Base-by-base conservation (phyloP, 2,329 filamentous ascomycete species). In the Gyromitra esculenta region DNA sequence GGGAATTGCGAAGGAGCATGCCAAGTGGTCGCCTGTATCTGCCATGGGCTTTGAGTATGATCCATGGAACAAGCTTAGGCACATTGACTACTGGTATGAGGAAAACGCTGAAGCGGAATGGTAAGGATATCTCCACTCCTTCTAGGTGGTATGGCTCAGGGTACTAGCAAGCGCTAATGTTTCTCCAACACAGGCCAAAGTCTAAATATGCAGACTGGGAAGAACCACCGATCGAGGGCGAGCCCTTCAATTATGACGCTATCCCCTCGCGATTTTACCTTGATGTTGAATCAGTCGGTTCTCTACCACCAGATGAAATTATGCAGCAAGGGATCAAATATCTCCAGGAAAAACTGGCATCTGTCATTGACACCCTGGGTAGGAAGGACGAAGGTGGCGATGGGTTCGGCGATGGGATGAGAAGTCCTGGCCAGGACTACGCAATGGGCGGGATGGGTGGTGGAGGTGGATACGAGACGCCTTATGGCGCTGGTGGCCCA, bases 21-120 rank as follows among this genome's bases (percentile, higher is more conserved):
- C 96, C 8, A 99, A 99, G 84, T 99, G 96, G 96, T 92, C 93
- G 81, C 94, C 96, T 1, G 95, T 92, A 45, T 89, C 94, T 52
- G 96, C 96, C 2, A 91, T 99, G 52, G 94, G 93, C 31, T 99
- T 99, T 83, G 96, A 99, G 84, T 99, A 99, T 84, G 96, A 99
- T 83, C 96, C 96, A 77, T 92, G 96, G 84, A 99, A 99, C 86
- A 97, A 97, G 85, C 86, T 99, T 79, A 89, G 91, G 80, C 96
- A 99, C 84, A 87, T 96, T 72, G 93, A 97, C 82, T 89, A 97
- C 84, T 99, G 96, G 96, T 97, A 93, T 83, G 96, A 99, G 86
- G 89, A 91, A 80, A 92, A 96, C 84, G 85, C 92, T 0, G 87
- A 89, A 75, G 88, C 90, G 81, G 95, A 97, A 87, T 97, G 94